A percentile compares a stretch with the other conserved stretches of the same genome.
Evolutionary conservation across 495 filamentous ascomycete species (phyloP).

Genomic region (Saxophila tyrrhenica): DNA sequence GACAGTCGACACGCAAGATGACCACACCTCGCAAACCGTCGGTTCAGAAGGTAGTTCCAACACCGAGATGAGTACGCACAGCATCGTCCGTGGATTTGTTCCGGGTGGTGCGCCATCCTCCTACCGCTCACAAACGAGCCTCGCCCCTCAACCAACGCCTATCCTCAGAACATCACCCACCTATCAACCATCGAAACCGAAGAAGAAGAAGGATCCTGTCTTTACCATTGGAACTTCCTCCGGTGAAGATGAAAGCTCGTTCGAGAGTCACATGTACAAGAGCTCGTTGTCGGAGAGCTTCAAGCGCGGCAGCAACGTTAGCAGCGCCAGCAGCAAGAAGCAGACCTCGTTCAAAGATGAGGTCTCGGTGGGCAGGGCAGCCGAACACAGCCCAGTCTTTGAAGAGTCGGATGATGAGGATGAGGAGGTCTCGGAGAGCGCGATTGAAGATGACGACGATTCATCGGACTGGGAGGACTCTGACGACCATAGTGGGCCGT

Average conservation of each 20-base stretch:
- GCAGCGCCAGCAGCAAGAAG: slow-evolving; percentile 46
- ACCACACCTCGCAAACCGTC: slow-evolving; percentile 19
- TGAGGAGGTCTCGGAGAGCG: slow-evolving; percentile 38
- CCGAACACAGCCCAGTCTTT: slow-evolving; percentile 58
- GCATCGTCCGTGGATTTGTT: slow-evolving; percentile 79
- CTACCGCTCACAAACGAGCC: slow-evolving; percentile 49
- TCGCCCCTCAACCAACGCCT: slow-evolving; percentile 37
- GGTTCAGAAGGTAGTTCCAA: slow-evolving; percentile 28
- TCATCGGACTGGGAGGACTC: slow-evolving; percentile 94
- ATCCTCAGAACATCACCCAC: slow-evolving; percentile 33
- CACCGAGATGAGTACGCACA: slow-evolving; percentile 50
- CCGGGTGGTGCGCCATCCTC: slow-evolving; percentile 65
- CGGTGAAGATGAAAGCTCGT: slow-evolving; percentile 67
- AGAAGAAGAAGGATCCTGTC: slow-evolving; percentile 52
- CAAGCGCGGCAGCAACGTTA: slow-evolving; percentile 26
- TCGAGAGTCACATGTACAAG: slow-evolving; percentile 54
- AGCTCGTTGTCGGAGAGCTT: slow-evolving; percentile 46
- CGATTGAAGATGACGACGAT: slow-evolving; percentile 57
- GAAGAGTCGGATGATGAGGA: slow-evolving; percentile 44
- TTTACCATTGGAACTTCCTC: slow-evolving; percentile 77
- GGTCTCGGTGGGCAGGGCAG: slow-evolving; percentile 49
- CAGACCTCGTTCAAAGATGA: slow-evolving; percentile 76
- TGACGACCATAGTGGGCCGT: slow-evolving; percentile 71
- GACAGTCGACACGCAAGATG: slow-evolving; percentile 26
- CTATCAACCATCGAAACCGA: slow-evolving; percentile 27